Percentiles rank a stretch among this genome's conserved stretches.
Conservation (phyloP, 208 protist genomes). For the Crithidia sp. region DNA sequence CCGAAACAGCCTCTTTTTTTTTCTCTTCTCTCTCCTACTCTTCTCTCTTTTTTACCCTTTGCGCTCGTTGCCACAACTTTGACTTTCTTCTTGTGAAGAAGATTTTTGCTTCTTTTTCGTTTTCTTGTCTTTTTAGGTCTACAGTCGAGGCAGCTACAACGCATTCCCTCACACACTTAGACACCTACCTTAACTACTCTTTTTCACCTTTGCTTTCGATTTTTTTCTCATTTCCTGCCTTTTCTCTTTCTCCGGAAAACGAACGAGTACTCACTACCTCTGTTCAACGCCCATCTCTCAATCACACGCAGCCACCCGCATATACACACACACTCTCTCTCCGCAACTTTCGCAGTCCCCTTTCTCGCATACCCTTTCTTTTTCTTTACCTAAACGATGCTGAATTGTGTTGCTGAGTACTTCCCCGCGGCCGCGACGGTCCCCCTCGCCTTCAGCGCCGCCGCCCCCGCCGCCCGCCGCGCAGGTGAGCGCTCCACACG, state of each 20-base stretch:
- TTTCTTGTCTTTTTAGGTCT: too few relatives aligned
- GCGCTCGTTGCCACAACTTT: background rate
- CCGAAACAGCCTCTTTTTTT: too few relatives aligned
- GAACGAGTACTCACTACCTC: constrained; percentile 18
- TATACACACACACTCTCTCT: background rate
- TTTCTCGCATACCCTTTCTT: background rate
- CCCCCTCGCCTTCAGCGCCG: constrained; percentile 17
- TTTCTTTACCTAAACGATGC: background rate
- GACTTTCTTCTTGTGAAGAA: background rate
- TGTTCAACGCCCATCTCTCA: background rate
- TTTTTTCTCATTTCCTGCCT: background rate
- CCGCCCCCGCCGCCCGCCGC: constrained; percentile 6
- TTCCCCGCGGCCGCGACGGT: constrained; percentile 2
- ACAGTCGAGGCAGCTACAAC: too few relatives aligned
- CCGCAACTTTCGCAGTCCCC: background rate
- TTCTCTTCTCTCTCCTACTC: background rate
- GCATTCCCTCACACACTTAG: too few relatives aligned
- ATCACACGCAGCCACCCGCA: background rate
- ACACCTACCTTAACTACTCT: background rate
- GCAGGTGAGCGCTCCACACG: background rate
- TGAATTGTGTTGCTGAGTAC: background rate
- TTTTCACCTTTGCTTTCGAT: background rate
- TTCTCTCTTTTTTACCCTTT: constrained; percentile 3
- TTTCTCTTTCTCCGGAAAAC: background rate
- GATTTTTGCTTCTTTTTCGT: background rate